Conservation (phyloP, 768 basidiomycete genomes). For the Serpula lacrymans region DNA sequence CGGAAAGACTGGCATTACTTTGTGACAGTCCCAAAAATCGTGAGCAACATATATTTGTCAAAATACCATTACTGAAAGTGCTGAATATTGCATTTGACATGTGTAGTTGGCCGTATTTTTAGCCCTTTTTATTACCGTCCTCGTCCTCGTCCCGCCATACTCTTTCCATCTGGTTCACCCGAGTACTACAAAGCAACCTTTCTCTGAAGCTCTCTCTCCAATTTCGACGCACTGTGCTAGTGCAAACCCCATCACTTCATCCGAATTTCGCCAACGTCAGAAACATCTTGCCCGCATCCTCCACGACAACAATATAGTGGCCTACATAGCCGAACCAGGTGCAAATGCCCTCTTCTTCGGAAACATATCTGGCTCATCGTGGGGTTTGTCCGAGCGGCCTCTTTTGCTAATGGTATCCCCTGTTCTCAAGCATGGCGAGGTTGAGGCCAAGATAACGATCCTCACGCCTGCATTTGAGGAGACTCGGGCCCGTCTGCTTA, state of each 20-base stretch:
- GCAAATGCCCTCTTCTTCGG: slow-evolving; percentile 67
- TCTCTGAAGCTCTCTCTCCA: no score
- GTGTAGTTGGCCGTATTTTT: no score
- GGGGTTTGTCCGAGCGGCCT: slow-evolving; percentile 78
- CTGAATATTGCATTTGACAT: no score
- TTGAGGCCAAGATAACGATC: slow-evolving; percentile 48
- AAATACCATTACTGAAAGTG: no score
- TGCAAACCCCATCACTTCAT: slow-evolving; percentile 42
- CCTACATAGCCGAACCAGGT: slow-evolving; percentile 80
- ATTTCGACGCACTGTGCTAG: slow-evolving; percentile 48
- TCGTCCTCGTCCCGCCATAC: no score
- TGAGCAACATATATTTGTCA: no score
- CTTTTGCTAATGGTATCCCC: slow-evolving; percentile 66
- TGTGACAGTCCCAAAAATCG: no score
- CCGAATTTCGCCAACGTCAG: slow-evolving; percentile 54
- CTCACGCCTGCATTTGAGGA: slow-evolving; percentile 79
- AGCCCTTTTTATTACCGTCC: no score
- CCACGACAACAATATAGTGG: slow-evolving; percentile 48
- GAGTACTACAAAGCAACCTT: no score
- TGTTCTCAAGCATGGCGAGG: slow-evolving; percentile 13
- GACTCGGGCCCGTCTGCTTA: slow-evolving; percentile 60
- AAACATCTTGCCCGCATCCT: slow-evolving; percentile 48
- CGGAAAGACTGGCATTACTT: no score
- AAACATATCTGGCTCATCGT: slow-evolving; percentile 61
- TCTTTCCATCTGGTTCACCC: no score